Evolutionary conservation across 352 stramenopile genomes (phyloP), one percentile per base, ranked within the genome.

Genomic region (Phytophthora brassicae): DNA sequence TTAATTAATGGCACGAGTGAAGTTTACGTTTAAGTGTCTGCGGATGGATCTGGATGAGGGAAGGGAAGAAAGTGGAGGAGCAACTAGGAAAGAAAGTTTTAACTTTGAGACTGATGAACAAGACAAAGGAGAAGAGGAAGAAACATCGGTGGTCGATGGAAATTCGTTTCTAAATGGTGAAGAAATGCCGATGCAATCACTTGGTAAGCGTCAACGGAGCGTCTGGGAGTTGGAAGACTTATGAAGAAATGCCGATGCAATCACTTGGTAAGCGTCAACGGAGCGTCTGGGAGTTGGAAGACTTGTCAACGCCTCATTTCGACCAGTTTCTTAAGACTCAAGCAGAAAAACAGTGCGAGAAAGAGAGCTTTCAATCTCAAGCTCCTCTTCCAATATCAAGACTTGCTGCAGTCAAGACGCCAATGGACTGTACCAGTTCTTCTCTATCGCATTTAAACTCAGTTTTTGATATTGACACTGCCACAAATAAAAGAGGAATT

Each of bases 21-120:
- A 50, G 41, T 59, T 54, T 31, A 49, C 23, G 31, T 55, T 49
- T n/a, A 66, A 66, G 50, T 41, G 49, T 4, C 23, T 47, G 41
- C 49, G 49, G 6, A 23, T 60, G 48, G 41, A 39, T 53, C 41
- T 53, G 20, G 39, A 54, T 22, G 57, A 55, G 23, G 29, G 17
- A 0, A 17, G 6, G 17, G 35, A 20, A 1, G 36, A 17, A 11
- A 39, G 12, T 5, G 33, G 3, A n/a, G 33, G 33, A 17, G 33
- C 33, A 41, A 13, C 38, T 44, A 9, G n/a, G 19, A 24, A 12
- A 26, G 22, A 13, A 56, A 39, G 33, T 0, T 60, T 65, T 11
- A 54, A 60, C 26, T 65, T 65, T n/a, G 48, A 33, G 13, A 54
- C 29, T 8, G 57, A 60, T 11, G 44, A 63, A 3, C 38, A 53